Base-by-base conservation (phyloP, 1,284 basidiomycete species). In the Trichosporon inkin region DNA sequence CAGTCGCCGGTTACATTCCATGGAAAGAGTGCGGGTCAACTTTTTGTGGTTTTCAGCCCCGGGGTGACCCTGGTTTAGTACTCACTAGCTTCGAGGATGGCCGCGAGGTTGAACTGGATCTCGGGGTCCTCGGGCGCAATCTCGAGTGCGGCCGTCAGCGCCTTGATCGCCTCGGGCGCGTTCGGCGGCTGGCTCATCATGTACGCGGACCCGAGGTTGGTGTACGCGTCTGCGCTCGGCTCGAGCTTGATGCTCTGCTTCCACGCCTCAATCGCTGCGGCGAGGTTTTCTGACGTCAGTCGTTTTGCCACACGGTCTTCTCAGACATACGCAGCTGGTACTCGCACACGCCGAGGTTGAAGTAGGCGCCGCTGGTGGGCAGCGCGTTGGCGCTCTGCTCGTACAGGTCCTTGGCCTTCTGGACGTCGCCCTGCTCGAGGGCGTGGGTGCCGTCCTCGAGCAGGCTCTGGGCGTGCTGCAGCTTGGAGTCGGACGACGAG, bases 131-230 rank as follows among this genome's bases (percentile, higher is more conserved):
- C 88, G 37, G 93, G 93, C 49, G 89, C 84, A 64, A 96, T 84
- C 36, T 87, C 86, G 37, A 88, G 84, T 24, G 93, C 92, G 68
- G 89, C 87, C 88, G 86, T 85, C 64, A 95, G 82, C 80, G 95
- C 91, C 75, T 90, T 87, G 66, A 95, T 82, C 35, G 93, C 93
- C 63, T 94, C 84, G 80, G 95, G 92, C 57, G 93, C 89, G 70
- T 91, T 84, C 60, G 89, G 84, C 55, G 89, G 86, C 73, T 85
- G 84, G 55, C 89, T 89, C 72, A 95, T 86, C 71, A 96, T 90
- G 79, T 96, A 96, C 64, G 93, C 93, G 69, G 89, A 93, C 41
- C 93, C 93, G 40, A 97, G 81, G 80, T 94, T 96, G 28, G 91
- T 95, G 78, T 96, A 92, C 19, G 92, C 88, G 74, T 96, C 92